Conservation (phyloP, 208 protist genomes). For the Leishmania gerbilli region DNA sequence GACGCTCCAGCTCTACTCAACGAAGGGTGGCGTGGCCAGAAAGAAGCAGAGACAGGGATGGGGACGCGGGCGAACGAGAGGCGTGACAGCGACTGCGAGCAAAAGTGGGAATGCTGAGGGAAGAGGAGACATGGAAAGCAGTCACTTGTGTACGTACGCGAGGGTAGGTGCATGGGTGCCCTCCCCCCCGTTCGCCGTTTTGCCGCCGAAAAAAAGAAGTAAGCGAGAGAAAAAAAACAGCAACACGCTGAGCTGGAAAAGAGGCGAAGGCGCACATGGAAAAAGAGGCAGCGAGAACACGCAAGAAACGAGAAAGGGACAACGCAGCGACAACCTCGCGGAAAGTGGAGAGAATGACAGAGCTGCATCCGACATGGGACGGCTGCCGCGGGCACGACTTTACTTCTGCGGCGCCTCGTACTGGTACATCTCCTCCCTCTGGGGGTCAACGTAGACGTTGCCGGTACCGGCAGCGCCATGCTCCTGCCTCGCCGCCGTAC, state of each 20-base stretch:
- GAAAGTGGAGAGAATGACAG: neutral
- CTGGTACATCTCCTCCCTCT: slow-evolving; percentile 27
- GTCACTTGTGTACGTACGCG: neutral
- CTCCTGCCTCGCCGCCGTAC: neutral
- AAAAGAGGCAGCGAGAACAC: neutral
- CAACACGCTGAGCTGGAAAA: neutral
- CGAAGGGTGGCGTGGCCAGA: neutral
- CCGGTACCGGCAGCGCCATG: neutral
- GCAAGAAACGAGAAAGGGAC: neutral
- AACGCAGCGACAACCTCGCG: neutral
- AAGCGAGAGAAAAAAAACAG: too few species aligned
- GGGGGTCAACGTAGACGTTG: slow-evolving; percentile 17
- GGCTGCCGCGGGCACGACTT: neutral
- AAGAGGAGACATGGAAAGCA: neutral
- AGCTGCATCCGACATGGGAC: neutral
- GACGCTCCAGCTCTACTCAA: neutral
- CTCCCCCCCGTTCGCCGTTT: neutral
- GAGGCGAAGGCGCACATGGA: too few species aligned
- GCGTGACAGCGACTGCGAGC: neutral
- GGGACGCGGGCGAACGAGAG: neutral
- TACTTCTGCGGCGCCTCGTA: slow-evolving; percentile 10
- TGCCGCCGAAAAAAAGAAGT: neutral
- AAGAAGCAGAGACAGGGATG: neutral
- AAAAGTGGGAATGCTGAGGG: neutral
- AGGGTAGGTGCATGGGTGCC: neutral